phyloP scores from a whole-genome alignment of 2,329 filamentous ascomycete species.

The Albifimbria verrucaria region DNA sequence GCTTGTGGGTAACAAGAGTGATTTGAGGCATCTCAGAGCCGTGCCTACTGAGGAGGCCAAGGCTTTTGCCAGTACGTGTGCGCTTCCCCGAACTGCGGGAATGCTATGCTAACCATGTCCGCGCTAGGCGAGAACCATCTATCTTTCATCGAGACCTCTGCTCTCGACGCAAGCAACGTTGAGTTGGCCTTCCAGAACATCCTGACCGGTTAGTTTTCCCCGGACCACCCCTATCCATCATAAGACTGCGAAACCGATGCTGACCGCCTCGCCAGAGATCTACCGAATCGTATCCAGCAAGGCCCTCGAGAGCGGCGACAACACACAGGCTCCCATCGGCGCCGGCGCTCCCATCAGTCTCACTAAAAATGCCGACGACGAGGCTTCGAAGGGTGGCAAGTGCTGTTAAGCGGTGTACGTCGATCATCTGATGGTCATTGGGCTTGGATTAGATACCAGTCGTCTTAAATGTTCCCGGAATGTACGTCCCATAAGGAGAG shows the following conservation, averaged over 20 bases:
- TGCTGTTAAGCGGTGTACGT: conserved; percentile 62
- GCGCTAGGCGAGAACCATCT: conserved; percentile 87
- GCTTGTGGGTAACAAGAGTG: conserved; percentile 99
- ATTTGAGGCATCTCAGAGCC: conserved; percentile 96
- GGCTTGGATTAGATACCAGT: conserved; percentile 28
- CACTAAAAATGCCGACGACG: conserved; percentile 77
- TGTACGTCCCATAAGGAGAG: conserved; percentile 29
- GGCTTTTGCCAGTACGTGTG: conserved; percentile 80
- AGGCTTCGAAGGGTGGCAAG: conserved; percentile 72
- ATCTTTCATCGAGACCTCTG: conserved; percentile 98
- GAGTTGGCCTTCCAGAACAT: conserved; percentile 99
- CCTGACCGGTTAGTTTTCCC: conserved; percentile 71
- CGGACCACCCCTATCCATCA: not conserved
- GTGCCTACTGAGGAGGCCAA: conserved; percentile 98
- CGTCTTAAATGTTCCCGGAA: conserved; percentile 31
- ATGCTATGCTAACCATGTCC: not conserved
- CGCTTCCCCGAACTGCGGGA: not conserved
- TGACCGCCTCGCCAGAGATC: conserved; percentile 65
- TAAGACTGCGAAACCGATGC: conserved; percentile 6
- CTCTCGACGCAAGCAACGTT: conserved; percentile 97
- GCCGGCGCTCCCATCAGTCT: conserved; percentile 82
- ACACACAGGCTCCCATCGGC: conserved; percentile 73
- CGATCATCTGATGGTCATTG: conserved; percentile 19
- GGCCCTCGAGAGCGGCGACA: conserved; percentile 86
- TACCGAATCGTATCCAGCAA: conserved; percentile 99